These are phyloP conservation scores for Ogataea corticis DNA, from an alignment of 805 yeast species.

Conservation along the genomic window DNA sequence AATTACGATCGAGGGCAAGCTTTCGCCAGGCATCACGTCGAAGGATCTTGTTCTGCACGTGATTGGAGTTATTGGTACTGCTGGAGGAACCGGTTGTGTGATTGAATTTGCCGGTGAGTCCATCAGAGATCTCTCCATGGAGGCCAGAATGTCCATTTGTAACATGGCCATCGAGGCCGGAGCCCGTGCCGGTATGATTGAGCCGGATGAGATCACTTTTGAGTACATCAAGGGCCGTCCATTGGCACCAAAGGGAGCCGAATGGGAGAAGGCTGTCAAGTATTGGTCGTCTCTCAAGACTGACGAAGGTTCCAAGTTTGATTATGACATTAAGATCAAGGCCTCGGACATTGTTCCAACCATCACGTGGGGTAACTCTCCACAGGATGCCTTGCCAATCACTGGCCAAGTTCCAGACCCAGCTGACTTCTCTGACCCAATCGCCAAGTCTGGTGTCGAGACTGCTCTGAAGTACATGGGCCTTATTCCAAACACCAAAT, in stretches of 20 bases:
- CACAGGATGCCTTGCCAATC: constrained; percentile 97
- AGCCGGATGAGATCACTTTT: constrained; percentile 88
- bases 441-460: constrained; percentile 79
- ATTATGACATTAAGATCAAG: constrained; percentile 74
- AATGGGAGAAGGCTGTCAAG: constrained; percentile 91
- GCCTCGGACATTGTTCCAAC: constrained; percentile 92
- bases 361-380: constrained; percentile 99
- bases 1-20: constrained; percentile 79
- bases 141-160: constrained; percentile 99
- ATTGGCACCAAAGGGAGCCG: constrained; percentile 87
- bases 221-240: constrained; percentile 92
- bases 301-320: constrained; percentile 90
- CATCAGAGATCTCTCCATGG: constrained; percentile 86
- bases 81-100: constrained; percentile 98
- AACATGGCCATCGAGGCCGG: constrained; percentile 99
- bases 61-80: constrained; percentile 96
- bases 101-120: constrained; percentile 97
- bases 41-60: constrained; percentile 94
- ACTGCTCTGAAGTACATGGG: constrained; percentile 95
- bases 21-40: constrained; percentile 88
- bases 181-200: constrained; percentile 99
- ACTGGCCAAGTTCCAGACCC: constrained; percentile 93
- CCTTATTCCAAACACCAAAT: constrained; percentile 75
- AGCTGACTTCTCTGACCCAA: constrained; percentile 64
- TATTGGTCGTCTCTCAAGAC: constrained; percentile 90